Evolutionary conservation across 2,329 filamentous ascomycete genomes (phyloP).

Genomic region (Paecilomyces variotii): DNA sequence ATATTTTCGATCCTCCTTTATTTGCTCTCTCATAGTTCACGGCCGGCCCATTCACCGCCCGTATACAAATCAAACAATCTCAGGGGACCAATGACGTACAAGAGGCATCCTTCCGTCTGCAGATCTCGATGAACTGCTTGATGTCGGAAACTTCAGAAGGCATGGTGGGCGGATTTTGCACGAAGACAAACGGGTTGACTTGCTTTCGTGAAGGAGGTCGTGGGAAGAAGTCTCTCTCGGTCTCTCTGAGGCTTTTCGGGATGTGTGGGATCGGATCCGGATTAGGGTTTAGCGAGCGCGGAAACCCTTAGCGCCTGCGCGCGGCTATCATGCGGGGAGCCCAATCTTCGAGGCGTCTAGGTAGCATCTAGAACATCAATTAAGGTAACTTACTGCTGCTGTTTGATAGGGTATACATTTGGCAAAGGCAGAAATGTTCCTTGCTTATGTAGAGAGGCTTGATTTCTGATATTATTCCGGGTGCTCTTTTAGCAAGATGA

Average conservation of each 20-base stretch:
- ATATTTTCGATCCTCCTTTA: background rate
- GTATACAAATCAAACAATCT: background rate
- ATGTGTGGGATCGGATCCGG: conserved; percentile 9
- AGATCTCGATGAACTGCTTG: conserved; percentile 99
- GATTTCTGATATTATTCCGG: too few species aligned
- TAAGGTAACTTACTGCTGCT: background rate
- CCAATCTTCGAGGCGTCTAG: background rate
- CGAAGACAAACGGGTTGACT: conserved; percentile 6
- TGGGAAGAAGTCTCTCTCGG: conserved; percentile 10
- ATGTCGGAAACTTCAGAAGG: conserved; percentile 97
- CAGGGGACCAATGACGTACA: conserved; percentile 59
- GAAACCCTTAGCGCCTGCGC: conserved; percentile 10
- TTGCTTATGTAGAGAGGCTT: background rate
- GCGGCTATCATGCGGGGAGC: background rate
- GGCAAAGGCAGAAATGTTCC: background rate
- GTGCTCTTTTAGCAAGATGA: too few species aligned
- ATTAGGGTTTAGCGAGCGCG: conserved; percentile 16
- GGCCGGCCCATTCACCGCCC: background rate
- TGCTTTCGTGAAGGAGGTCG: conserved; percentile 4
- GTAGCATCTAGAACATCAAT: background rate
- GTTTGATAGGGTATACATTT: background rate
- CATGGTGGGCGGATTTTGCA: conserved; percentile 64
- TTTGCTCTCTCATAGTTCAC: background rate
- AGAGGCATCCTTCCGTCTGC: conserved; percentile 97
- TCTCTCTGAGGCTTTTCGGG: conserved; percentile 5